Evolutionary conservation across 164 flowering plant genomes (phyloP), one percentile per base, ranked within the genome.

Genomic region (Dillenia suffruticosa): DNA sequence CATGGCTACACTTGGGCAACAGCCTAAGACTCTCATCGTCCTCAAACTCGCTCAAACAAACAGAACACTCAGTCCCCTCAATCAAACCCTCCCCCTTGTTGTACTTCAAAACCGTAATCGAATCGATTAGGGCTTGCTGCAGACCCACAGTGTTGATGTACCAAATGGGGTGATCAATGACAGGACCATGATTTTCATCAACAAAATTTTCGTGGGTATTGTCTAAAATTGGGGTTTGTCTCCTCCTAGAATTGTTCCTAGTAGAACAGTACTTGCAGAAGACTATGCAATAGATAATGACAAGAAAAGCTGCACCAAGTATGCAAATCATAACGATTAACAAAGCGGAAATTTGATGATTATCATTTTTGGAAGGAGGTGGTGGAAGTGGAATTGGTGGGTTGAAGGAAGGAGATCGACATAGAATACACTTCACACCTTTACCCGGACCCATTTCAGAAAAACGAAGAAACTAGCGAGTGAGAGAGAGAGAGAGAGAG

Each of bases 1-100:
- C 89, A 54, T 88, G 94, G 63, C 73, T 78, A 66, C 91, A 88
- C 66, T 88, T 85, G 24, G 94, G 94, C 59, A 88, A 66, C 11
- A 88, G 68, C 58, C 91, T 46, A 13, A 88, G 74, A 24, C 65
- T 70, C 40, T 85, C 94, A 3, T 70, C 83, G 10, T 85, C 82
- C 9, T 63, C 65, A 59, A 88, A 88, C 70, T 88, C 94, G 46
- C 56, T 68, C 54, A 88, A 63, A 46, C 94, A 88, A 26, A 88
- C 89, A 0, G 89, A 79, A 57, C 94, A 88, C 10, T 84, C 94
- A 0, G 81, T 77, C 9, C 85, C 88, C 43, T 85, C 94, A 17
- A 74, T 63, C 49, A 80, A 58, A 3, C 79, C 83, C 2, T 82
- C 85, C 10, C 73, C 70, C 51, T 57, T 76, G 60, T 76, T 72